Conservation (phyloP, 805 yeast species). For the Kluyveromyces wickerhamii region DNA sequence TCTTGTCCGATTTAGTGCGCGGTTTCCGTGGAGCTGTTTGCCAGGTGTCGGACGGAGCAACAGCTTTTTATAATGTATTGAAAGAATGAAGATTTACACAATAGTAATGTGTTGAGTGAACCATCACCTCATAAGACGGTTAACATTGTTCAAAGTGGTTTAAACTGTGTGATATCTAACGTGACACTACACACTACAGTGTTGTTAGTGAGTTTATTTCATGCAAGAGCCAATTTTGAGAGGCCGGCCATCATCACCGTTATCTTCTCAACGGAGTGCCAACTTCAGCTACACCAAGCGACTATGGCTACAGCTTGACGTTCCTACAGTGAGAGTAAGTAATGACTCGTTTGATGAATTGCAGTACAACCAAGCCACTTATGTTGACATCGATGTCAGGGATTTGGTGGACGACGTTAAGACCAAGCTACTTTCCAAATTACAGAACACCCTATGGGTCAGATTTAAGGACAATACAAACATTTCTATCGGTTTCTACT, state of each 20-base stretch:
- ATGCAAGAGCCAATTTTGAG: constrained; percentile 1
- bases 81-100: too few relatives aligned
- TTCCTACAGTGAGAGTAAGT: too few relatives aligned
- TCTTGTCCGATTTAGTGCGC: too few relatives aligned
- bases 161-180: too few relatives aligned
- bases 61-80: too few relatives aligned
- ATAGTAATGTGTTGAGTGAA: too few relatives aligned
- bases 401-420: constrained; percentile 84
- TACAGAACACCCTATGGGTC: constrained; percentile 45
- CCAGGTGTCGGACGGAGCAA: too few relatives aligned
- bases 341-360: neutral
- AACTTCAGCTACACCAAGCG: constrained; percentile 1
- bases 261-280: constrained; percentile 1
- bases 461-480: constrained; percentile 49
- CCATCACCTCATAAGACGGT: too few relatives aligned
- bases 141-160: too few relatives aligned
- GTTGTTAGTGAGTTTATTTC: too few relatives aligned
- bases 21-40: too few relatives aligned
- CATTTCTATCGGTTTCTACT: constrained; percentile 54
- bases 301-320: constrained; percentile 2
- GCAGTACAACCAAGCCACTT: constrained; percentile 44
- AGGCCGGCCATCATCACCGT: constrained; percentile 1
- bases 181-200: too few relatives aligned
- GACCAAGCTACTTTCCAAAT: constrained; percentile 50
- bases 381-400: constrained; percentile 48